Percentiles rank a stretch among this genome's conserved stretches.
These are phyloP conservation scores for Zopfia rhizophila DNA, from an alignment of 2,329 filamentous ascomycete genomes.

Conservation along the genomic window DNA sequence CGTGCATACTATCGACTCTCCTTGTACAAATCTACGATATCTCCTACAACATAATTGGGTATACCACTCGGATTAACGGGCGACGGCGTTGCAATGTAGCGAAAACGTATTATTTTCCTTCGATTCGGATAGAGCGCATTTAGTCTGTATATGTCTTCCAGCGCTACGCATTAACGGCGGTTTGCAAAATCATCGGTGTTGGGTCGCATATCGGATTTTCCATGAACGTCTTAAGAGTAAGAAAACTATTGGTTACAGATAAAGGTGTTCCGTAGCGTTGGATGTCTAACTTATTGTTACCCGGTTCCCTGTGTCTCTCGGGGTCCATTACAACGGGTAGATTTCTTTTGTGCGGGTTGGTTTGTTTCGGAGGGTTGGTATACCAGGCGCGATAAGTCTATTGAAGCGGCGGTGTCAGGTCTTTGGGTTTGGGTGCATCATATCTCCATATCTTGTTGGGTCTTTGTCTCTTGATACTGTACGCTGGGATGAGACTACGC, in stretches of 20 bases:
- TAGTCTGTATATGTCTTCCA: conserved; percentile 47
- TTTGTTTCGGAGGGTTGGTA: conserved; percentile 46
- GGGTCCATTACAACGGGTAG: conserved; percentile 47
- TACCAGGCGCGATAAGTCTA: conserved; percentile 52
- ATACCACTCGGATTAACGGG: conserved; percentile 50
- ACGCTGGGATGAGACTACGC: conserved; percentile 54
- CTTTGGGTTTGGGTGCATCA: conserved; percentile 47
- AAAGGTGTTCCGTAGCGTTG: conserved; percentile 48
- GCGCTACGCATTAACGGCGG: conserved; percentile 53
- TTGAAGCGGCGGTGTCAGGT: conserved; percentile 53
- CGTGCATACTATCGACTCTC: conserved; percentile 52
- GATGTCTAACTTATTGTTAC: conserved; percentile 42
- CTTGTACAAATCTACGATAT: conserved; percentile 57
- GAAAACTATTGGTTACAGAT: conserved; percentile 49
- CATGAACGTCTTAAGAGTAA: conserved; percentile 46
- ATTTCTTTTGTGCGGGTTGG: conserved; percentile 53
- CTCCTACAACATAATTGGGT: conserved; percentile 52
- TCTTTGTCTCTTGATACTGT: conserved; percentile 46
- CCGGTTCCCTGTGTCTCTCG: conserved; percentile 34
- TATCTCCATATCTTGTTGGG: conserved; percentile 33
- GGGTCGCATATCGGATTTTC: conserved; percentile 48
- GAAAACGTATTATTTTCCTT: conserved; percentile 37
- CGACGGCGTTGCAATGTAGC: conserved; percentile 54
- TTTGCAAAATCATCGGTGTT: conserved; percentile 51
- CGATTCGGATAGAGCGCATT: conserved; percentile 49